phyloP scores from a whole-genome alignment of 768 basidiomycete species.

The Scleroderma bovista region DNA sequence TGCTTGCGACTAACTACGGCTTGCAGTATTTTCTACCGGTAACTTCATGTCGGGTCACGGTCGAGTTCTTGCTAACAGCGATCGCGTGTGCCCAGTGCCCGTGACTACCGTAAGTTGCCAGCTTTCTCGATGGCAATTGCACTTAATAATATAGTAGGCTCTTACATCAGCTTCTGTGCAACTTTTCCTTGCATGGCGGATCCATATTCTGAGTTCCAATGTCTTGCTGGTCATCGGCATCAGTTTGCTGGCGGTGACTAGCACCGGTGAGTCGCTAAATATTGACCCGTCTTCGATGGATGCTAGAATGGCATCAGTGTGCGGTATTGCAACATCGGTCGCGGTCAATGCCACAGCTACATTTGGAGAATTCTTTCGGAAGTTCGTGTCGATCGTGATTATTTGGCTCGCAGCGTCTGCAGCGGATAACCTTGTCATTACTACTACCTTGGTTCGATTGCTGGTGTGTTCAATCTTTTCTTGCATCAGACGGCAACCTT shows the following conservation, averaged over 20 bases:
- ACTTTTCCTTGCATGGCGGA: constrained; percentile 26
- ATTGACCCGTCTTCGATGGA: neutral
- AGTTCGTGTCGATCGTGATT: constrained; percentile 26
- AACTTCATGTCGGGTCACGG: constrained; percentile 1
- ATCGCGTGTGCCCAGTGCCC: constrained; percentile 8
- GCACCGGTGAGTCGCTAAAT: constrained; percentile 9
- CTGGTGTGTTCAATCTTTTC: constrained; percentile 30
- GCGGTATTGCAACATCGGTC: constrained; percentile 27
- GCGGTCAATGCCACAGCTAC: constrained; percentile 23
- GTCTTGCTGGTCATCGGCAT: constrained; percentile 9
- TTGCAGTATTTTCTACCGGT: constrained; percentile 26
- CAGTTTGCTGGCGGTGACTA: constrained; percentile 10
- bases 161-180: constrained; percentile 22
- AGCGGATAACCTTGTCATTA: constrained; percentile 43
- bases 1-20: neutral
- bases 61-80: neutral
- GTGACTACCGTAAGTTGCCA: constrained; percentile 18
- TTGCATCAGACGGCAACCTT: neutral
- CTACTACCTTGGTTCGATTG: constrained; percentile 34
- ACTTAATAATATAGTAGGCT: constrained; percentile 12
- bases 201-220: constrained; percentile 14
- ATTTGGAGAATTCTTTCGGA: constrained; percentile 24
- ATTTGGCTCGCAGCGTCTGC: constrained; percentile 43
- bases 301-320: constrained; percentile 15
- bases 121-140: neutral